phyloP scores from a whole-genome alignment of 2,329 filamentous ascomycete genomes.

The Trichoderma semiorbis region DNA sequence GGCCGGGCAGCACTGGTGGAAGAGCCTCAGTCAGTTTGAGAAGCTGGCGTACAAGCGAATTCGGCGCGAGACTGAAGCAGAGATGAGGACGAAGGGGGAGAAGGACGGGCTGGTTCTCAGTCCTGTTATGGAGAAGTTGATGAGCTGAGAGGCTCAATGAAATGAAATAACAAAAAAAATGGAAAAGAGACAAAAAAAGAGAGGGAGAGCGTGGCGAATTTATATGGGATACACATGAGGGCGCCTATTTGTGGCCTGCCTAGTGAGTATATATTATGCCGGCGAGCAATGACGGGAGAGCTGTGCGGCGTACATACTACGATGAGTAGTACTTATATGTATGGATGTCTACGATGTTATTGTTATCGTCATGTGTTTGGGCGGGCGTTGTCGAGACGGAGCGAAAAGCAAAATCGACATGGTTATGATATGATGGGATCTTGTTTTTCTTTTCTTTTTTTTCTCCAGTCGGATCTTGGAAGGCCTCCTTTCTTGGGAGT shows the following conservation, averaged over 20 bases:
- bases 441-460: not conserved
- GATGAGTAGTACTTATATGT: not conserved
- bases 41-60: conserved; percentile 82
- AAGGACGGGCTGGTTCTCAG: conserved; percentile 38
- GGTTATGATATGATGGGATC: conserved; percentile 5
- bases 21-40: conserved; percentile 77
- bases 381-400: not conserved
- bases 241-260: not conserved
- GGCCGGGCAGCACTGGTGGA: conserved; percentile 92
- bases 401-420: not conserved
- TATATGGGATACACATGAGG: conserved; percentile 9
- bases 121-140: conserved; percentile 43
- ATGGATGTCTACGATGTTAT: not conserved
- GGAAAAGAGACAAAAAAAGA: not conserved
- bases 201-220: not conserved
- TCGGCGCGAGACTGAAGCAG: conserved; percentile 60
- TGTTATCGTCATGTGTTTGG: not conserved
- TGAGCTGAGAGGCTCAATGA: conserved; percentile 40
- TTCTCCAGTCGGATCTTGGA: not conserved
- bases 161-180: not conserved
- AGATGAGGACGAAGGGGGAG: conserved; percentile 46
- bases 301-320: not conserved
- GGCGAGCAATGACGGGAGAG: not conserved
- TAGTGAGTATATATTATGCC: not conserved
- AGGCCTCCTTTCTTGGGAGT: not conserved